Evolutionary conservation across 148 eudicot genomes (phyloP), one percentile per base, ranked within the genome.

Genomic region (Diospyros lotus): DNA sequence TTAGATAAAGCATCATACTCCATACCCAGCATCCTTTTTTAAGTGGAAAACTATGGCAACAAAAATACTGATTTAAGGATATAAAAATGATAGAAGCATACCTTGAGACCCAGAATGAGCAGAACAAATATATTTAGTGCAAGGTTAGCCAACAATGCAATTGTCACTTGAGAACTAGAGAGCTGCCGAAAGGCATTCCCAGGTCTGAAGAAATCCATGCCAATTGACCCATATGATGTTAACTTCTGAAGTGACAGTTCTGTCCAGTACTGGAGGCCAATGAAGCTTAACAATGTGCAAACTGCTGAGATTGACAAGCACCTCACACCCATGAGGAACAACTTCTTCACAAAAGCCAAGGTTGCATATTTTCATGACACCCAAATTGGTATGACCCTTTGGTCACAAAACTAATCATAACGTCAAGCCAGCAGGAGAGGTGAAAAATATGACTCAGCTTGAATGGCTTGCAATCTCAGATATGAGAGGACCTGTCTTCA

Each of bases 181-280:
- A 92, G 85, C 62, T 84, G 80, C 77, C 92, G 88, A 63, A 88
- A 28, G 17, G 84, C 75, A 84, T 88, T 83, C 72, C 81, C 94
- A 18, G 82, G 64, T 81, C 83, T 83, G 51, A 87, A 73, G 68
- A 81, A 65, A 82, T 76, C 81, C 28, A 72, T 81, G 71, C 83
- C 83, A 80, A 83, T 80, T 58, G 87, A 78, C 67, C 92, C 90
- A 80, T 92, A 96, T 40, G 83, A 74, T 77, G 78, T 81, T 77
- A 88, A 79, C 58, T 89, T 92, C 75, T 88, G 85, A 71, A 89
- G 88, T 68, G 96, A 87, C 45, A 88, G 73, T 72, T 81, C 86
- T 3, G 88, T 87, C 97, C 98, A 90, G 80, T 87, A 92, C 50
- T 89, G 92, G 75, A 95, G 85, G 81, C 92, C 91, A 45, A 86